phyloP scores from a whole-genome alignment of 257 asterid species.

The Echium plantagineum region DNA sequence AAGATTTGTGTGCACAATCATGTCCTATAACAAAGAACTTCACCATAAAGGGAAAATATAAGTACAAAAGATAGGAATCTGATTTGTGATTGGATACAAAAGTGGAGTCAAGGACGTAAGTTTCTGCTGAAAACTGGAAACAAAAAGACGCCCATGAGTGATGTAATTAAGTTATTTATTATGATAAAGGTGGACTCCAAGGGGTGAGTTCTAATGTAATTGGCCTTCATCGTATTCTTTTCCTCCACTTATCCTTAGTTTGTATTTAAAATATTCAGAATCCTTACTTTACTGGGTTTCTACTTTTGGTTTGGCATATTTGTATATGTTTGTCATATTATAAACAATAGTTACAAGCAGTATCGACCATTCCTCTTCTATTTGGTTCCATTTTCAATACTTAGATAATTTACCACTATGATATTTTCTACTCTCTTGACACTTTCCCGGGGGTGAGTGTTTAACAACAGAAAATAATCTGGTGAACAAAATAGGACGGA shows the following conservation, averaged over 20 bases:
- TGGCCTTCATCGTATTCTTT: not conserved
- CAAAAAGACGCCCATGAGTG: not conserved
- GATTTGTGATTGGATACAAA: slow-evolving; percentile 4
- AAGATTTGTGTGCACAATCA: slow-evolving; percentile 98
- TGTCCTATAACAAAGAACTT: slow-evolving; percentile 97
- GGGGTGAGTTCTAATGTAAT: not conserved
- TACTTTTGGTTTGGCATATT: too few species aligned
- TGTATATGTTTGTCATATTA: too few species aligned
- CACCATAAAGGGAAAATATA: slow-evolving; percentile 19
- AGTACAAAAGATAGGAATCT: slow-evolving; percentile 13
- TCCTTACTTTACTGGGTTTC: too few species aligned
- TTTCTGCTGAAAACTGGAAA: slow-evolving; percentile 5
- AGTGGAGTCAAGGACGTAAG: not conserved
- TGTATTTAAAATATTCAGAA: too few species aligned
- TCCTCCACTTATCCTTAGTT: not conserved
- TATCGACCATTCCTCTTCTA: not conserved
- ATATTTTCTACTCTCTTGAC: not conserved
- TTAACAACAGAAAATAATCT: too few species aligned
- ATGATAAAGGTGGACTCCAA: not conserved
- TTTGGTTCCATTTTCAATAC: not conserved
- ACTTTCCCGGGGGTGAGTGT: not conserved
- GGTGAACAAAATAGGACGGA: too few species aligned
- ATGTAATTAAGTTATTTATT: too few species aligned
- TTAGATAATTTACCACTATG: not conserved
- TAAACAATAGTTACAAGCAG: too few species aligned